A percentile compares a stretch with the other conserved stretches of the same genome.
Evolutionary conservation across 768 basidiomycete genomes (phyloP).

Genomic region (Tephrocybe rancida): DNA sequence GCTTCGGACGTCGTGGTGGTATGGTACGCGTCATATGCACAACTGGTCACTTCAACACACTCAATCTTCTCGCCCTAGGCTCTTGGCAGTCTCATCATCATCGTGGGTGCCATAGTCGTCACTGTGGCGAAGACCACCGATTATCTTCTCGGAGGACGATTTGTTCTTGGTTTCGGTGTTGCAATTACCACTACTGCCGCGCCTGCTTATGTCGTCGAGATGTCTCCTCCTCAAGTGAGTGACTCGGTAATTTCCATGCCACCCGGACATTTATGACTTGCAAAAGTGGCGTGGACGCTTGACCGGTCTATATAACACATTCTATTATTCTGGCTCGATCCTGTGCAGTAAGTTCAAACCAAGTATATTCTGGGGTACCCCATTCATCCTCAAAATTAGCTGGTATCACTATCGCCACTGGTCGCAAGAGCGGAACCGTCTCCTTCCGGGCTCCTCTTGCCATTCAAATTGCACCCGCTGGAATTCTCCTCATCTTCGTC

Average conservation of each 20-base stretch:
- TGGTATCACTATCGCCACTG: slow-evolving; percentile 47
- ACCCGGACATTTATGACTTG: not conserved
- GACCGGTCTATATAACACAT: slow-evolving; percentile 45
- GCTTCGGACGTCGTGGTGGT: slow-evolving; percentile 44
- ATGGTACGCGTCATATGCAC: slow-evolving; percentile 34
- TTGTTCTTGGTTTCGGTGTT: slow-evolving; percentile 57
- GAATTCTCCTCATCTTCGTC: slow-evolving; percentile 33
- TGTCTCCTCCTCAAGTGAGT: slow-evolving; percentile 54
- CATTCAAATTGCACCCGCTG: slow-evolving; percentile 52
- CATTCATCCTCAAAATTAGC: slow-evolving; percentile 19
- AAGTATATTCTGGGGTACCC: not conserved
- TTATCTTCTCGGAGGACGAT: slow-evolving; percentile 55
- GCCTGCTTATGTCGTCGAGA: slow-evolving; percentile 55
- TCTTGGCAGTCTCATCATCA: slow-evolving; percentile 39
- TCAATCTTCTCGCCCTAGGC: slow-evolving; percentile 26
- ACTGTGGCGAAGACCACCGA: slow-evolving; percentile 42
- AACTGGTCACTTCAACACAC: not conserved
- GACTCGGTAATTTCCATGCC: not conserved
- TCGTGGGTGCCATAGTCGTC: slow-evolving; percentile 45
- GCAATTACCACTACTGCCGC: slow-evolving; percentile 45
- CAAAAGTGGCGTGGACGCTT: slow-evolving; percentile 49
- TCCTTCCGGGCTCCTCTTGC: slow-evolving; percentile 56
- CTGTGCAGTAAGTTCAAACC: slow-evolving; percentile 35
- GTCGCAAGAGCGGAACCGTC: slow-evolving; percentile 31
- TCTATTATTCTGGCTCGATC: slow-evolving; percentile 48